phyloP scores from a whole-genome alignment of 2,329 filamentous ascomycete genomes.

The Aureobasidium melanogenum region DNA sequence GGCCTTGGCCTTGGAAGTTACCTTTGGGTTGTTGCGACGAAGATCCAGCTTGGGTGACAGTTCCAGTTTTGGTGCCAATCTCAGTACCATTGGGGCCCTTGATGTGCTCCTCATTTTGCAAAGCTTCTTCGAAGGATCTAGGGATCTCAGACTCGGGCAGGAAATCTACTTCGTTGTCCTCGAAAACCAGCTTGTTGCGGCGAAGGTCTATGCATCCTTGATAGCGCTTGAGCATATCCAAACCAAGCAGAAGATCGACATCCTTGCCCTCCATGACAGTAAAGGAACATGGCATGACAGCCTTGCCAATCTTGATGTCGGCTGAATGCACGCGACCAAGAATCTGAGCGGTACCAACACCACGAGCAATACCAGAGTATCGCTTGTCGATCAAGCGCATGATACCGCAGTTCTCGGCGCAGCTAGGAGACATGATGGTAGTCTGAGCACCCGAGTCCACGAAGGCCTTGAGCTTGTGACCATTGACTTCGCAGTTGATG shows the following conservation, averaged over 20 bases:
- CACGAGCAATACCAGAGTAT: constrained; percentile 83
- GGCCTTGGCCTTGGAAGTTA: constrained; percentile 25
- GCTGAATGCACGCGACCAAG: constrained; percentile 92
- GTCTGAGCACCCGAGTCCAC: constrained; percentile 96
- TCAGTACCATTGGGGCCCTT: constrained; percentile 80
- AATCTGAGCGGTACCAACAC: constrained; percentile 89
- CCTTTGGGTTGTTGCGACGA: constrained; percentile 17
- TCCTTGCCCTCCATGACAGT: constrained; percentile 99
- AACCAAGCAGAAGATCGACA: constrained; percentile 82
- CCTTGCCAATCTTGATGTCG: constrained; percentile 82
- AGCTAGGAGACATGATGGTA: constrained; percentile 95
- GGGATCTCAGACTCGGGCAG: constrained; percentile 89
- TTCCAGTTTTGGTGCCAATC: constrained; percentile 76
- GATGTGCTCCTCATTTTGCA: constrained; percentile 65
- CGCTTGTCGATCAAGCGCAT: constrained; percentile 91
- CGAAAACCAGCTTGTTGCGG: constrained; percentile 77
- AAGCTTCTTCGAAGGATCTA: constrained; percentile 62
- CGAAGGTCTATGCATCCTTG: constrained; percentile 86
- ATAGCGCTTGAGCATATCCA: constrained; percentile 96
- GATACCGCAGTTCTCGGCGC: constrained; percentile 85
- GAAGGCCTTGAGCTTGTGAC: constrained; percentile 83
- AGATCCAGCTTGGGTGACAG: constrained; percentile 51
- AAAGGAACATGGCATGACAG: constrained; percentile 87
- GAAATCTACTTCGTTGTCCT: constrained; percentile 81
- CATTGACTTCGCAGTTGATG: constrained; percentile 90